Base-by-base conservation (phyloP, 2,329 filamentous ascomycete genomes). In the Colletotrichum salicis region DNA sequence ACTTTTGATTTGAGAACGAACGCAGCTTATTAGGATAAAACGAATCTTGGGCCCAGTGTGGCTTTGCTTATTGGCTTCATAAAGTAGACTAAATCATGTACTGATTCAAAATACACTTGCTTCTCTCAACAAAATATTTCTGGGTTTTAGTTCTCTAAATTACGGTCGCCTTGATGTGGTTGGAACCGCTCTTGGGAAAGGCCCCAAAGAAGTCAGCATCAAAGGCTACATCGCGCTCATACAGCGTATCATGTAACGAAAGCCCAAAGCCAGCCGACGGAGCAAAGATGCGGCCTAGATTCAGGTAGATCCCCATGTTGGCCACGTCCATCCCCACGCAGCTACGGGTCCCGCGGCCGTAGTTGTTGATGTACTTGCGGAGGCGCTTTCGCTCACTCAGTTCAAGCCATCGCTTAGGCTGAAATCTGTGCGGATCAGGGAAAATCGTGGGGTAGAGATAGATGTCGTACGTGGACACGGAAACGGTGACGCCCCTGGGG, bases 171-270 rank as follows among this genome's bases (percentile, higher is more conserved):
- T 33, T 57, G 13, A 57, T n/a, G 10, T 57, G 24, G 27, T 57
- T 57, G 27, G 54, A 54, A 29, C 51, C 19, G 19, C 54, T 57
- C 54, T n/a, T 57, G 19, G 54, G 54, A 31, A 57, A 57, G 5
- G 54, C 54, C 27, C 54, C 54, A 19, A 57, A 57, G 19, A 57
- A 57, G 19, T 57, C 54, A 24, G 54, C 24, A 35, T 57, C 10
- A n/a, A 57, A 57, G 54, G 29, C 54, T 7, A 57, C 54, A 33
- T 57, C 54, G 29, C 54, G 54, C 54, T 57, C 54, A 33, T 57
- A 57, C 7, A 57, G 54, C 54, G 54, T 57, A n/a, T 57, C 54
- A 5, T 24, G 54, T 24, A 57, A 57, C 27, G 27, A 13, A 3
- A 57, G 13, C 10, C 35, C 13, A 4, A 57, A 57, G 15, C 54